phyloP scores from a whole-genome alignment of 441 rosid species.

The Populus trichocarpa region DNA sequence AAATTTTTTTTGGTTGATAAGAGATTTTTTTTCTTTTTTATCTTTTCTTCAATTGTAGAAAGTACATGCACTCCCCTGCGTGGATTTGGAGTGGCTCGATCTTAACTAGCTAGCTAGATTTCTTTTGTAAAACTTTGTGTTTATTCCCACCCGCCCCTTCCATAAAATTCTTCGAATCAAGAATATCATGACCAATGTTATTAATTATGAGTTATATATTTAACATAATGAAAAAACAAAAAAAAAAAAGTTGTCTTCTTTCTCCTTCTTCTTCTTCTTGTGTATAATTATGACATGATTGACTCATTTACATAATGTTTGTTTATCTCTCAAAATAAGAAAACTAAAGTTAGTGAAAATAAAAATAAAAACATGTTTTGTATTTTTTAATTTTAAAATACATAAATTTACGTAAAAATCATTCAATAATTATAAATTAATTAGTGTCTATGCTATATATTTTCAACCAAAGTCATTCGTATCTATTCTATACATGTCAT shows the following conservation, averaged over 20 bases:
- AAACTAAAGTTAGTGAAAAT: no score
- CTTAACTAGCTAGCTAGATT: not conserved
- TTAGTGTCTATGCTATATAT: no score
- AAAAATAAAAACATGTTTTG: no score
- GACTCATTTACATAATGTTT: not conserved
- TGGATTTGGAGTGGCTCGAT: constrained; percentile 52
- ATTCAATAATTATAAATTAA: no score
- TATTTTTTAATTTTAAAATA: no score
- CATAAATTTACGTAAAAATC: no score
- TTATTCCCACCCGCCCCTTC: not conserved
- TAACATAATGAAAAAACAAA: not conserved
- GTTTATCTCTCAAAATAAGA: no score
- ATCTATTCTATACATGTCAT: no score
- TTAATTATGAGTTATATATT: not conserved
- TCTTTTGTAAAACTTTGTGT: not conserved
- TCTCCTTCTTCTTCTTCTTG: not conserved
- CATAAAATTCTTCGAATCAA: not conserved
- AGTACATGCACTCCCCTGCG: constrained; percentile 63
- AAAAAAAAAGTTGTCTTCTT: no score
- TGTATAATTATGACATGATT: not conserved
- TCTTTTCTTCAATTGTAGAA: constrained; percentile 10
- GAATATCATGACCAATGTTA: not conserved
- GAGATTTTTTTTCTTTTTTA: not conserved
- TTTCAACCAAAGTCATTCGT: no score
- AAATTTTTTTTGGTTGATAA: constrained; percentile 30